A percentile compares a stretch with the other conserved stretches of the same genome.
phyloP scores from a whole-genome alignment of 2,329 filamentous ascomycete genomes.

The Epicoccum sorghinum region DNA sequence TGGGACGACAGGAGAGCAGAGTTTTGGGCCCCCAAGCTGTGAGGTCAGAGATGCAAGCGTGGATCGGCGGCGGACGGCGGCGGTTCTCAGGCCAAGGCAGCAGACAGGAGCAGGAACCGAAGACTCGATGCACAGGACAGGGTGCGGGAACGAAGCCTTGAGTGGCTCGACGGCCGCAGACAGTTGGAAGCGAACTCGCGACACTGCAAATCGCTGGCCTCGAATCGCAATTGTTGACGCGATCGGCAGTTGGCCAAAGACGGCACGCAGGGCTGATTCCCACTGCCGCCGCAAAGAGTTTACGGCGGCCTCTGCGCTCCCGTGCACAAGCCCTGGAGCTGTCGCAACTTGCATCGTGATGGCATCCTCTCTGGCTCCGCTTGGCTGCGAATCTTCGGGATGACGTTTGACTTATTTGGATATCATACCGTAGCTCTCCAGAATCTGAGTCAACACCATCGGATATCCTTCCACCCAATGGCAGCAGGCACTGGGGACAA shows the following conservation, averaged over 20 bases:
- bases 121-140: slow-evolving; percentile 2
- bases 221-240: slow-evolving; percentile 11
- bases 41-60: slow-evolving; percentile 13
- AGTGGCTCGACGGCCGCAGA: slow-evolving; percentile 7
- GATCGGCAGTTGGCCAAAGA: slow-evolving; percentile 16
- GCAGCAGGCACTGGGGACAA: too few species aligned
- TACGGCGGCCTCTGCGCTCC: background rate
- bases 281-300: slow-evolving; percentile 7
- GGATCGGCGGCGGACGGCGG: slow-evolving; percentile 6
- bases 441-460: background rate
- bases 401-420: slow-evolving; percentile 6
- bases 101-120: slow-evolving; percentile 15
- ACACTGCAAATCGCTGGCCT: slow-evolving; percentile 6
- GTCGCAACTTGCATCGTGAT: slow-evolving; percentile 2
- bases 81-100: slow-evolving; percentile 12
- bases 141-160: slow-evolving; percentile 6
- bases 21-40: slow-evolving; percentile 17
- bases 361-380: background rate
- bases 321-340: background rate
- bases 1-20: slow-evolving; percentile 11
- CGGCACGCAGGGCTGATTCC: slow-evolving; percentile 6
- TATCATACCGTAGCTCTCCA: background rate
- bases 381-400: background rate
- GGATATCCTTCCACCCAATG: background rate
- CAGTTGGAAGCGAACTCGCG: slow-evolving; percentile 1